Conservation (phyloP, 75 land plant genomes). For the Cunninghamia lanceolata region DNA sequence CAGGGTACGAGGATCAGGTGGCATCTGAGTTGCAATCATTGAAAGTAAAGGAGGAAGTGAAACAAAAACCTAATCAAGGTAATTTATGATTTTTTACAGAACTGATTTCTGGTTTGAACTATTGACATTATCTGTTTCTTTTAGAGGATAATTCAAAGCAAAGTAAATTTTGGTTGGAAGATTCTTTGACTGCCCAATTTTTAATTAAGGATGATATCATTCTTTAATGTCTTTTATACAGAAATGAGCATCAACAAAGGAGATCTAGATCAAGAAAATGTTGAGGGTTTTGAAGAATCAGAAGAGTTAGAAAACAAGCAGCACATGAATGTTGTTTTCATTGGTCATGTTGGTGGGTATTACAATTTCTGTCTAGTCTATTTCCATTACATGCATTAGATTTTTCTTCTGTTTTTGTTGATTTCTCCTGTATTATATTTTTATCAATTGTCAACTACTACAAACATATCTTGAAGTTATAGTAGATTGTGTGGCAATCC, state of each 20-base stretch:
- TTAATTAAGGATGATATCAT: background rate
- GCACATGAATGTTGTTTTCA: conserved; percentile 95
- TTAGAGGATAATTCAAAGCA: background rate
- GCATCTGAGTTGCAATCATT: conserved; percentile 2
- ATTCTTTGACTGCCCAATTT: background rate
- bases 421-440: background rate
- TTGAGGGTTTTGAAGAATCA: conserved; percentile 18
- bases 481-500: background rate
- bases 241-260: background rate
- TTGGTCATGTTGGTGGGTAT: conserved; percentile 97
- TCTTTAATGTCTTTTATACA: background rate
- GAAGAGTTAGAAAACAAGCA: conserved; percentile 38
- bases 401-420: background rate
- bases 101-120: background rate
- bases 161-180: background rate
- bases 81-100: background rate
- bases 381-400: background rate
- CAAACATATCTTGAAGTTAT: no score
- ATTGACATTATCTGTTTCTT: background rate
- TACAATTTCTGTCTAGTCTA: background rate
- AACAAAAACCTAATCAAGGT: background rate
- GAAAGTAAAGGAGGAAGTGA: background rate
- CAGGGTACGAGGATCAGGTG: background rate
- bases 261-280: conserved; percentile 20
- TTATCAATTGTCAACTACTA: no score